These are phyloP conservation scores for Hemileia vastatrix DNA, from an alignment of 1,284 basidiomycete genomes.

Conservation along the genomic window DNA sequence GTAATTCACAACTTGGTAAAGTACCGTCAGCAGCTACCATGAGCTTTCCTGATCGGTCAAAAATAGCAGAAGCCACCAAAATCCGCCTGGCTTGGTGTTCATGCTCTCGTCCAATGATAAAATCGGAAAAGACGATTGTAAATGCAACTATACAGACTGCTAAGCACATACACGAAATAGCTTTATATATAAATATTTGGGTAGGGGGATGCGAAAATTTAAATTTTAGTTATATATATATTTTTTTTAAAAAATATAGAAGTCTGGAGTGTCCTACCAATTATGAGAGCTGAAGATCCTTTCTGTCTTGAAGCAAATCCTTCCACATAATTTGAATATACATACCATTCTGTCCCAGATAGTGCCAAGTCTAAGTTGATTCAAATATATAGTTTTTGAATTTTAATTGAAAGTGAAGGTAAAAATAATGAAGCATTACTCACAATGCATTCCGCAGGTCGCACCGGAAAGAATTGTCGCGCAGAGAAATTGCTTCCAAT, in stretches of 20 bases:
- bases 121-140: slow-evolving; percentile 46
- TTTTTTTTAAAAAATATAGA: neutral
- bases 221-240: no score
- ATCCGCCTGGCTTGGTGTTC: slow-evolving; percentile 48
- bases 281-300: slow-evolving; percentile 5
- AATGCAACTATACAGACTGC: slow-evolving; percentile 47
- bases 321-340: neutral
- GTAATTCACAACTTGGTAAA: slow-evolving; percentile 49
- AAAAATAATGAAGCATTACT: slow-evolving; percentile 36
- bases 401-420: no score
- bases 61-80: slow-evolving; percentile 49
- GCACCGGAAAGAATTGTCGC: slow-evolving; percentile 46
- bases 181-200: slow-evolving; percentile 24
- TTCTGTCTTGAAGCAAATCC: slow-evolving; percentile 6
- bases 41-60: slow-evolving; percentile 49
- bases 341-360: slow-evolving; percentile 14
- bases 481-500: slow-evolving; percentile 48
- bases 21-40: slow-evolving; percentile 50
- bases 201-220: no score
- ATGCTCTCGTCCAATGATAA: slow-evolving; percentile 44
- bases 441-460: slow-evolving; percentile 51
- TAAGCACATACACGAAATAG: slow-evolving; percentile 49
- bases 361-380: slow-evolving; percentile 5
- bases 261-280: slow-evolving; percentile 2
- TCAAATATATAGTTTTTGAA: neutral